A percentile compares a stretch with the other conserved stretches of the same genome.
Evolutionary conservation across 2,329 filamentous ascomycete genomes (phyloP).

Genomic region (Gyromitra esculenta): DNA sequence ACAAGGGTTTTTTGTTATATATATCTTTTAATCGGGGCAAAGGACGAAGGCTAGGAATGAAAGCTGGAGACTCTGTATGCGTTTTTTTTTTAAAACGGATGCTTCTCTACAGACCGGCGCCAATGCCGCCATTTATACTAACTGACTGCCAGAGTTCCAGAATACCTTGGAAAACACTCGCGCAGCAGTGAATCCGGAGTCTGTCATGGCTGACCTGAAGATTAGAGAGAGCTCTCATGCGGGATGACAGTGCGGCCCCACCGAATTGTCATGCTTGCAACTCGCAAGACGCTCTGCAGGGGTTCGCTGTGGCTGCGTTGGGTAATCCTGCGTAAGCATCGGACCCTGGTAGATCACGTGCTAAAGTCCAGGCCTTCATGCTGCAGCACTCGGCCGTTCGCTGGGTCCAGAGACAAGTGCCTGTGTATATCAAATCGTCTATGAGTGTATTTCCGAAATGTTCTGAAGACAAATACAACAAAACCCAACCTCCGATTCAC

Average conservation of each 20-base stretch:
- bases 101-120: not conserved
- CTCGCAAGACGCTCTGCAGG: slow-evolving; percentile 37
- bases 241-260: not conserved
- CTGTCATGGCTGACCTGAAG: slow-evolving; percentile 43
- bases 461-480: slow-evolving; percentile 1
- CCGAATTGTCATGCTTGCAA: slow-evolving; percentile 38
- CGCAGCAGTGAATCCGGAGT: not conserved
- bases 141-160: not conserved
- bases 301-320: slow-evolving; percentile 14
- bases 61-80: not conserved
- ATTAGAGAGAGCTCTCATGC: slow-evolving; percentile 15
- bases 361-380: not conserved
- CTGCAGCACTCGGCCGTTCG: not conserved
- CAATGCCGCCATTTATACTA: slow-evolving; percentile 28
- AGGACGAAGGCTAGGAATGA: not conserved
- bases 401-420: not conserved
- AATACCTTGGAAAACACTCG: slow-evolving; percentile 24
- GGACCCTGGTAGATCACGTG: not conserved
- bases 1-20: not conserved
- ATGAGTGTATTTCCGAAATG: slow-evolving; percentile 6
- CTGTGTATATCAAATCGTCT: not conserved
- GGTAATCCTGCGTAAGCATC: slow-evolving; percentile 45
- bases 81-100: not conserved
- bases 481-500: slow-evolving; percentile 22
- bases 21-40: not conserved